Base-by-base conservation (phyloP, 352 stramenopile species). In the Pythium guiyangense region DNA sequence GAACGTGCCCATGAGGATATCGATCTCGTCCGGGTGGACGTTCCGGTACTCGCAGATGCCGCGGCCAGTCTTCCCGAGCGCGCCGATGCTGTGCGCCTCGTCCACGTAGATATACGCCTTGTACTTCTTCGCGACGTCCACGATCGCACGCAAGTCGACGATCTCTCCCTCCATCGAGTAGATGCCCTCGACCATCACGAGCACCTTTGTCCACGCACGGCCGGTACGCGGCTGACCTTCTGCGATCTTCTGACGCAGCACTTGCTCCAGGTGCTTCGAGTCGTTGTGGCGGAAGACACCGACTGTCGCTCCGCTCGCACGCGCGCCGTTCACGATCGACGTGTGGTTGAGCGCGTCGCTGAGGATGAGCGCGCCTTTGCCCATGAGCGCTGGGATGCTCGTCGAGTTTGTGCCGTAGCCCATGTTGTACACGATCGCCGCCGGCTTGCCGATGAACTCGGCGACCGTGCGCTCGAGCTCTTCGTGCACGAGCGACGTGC, bases 1-100 rank as follows among this genome's bases (percentile, higher is more conserved):
- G 71, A 99, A 99, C 20, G 97, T 99, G 20, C 97, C 97, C 97
- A 99, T 99, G 59, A 99, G 76, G 44, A 99, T 89, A 65, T 99
- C 97, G 46, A 99, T 88, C 71, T 99, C 96, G 26, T 69, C 87
- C 11, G 97, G 91, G 61, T 99, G 88, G 29, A 99, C 96, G 15
- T 90, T 90, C 22, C 71, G 81, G 65, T 98, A 97, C 71, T 99
- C 96, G 63, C 94, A 97, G 55, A 97, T 96, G 55, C 96, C 96
- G 31, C 95, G 79, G 37, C 96, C 96, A 17, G 92, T 98, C 15
- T 77, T 73, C 35, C 96, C 96, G 59, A 99, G 84, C 27, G 96
- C 96, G 18, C 96, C 96, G 67, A 99, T 98, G 34, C 81, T 97
- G 76, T 99, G 96, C 2, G 96, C 96, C 70, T 99, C 96, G 64